Evolutionary conservation across 805 yeast genomes (phyloP).

Genomic region (Pichia rugopelliculosa): DNA sequence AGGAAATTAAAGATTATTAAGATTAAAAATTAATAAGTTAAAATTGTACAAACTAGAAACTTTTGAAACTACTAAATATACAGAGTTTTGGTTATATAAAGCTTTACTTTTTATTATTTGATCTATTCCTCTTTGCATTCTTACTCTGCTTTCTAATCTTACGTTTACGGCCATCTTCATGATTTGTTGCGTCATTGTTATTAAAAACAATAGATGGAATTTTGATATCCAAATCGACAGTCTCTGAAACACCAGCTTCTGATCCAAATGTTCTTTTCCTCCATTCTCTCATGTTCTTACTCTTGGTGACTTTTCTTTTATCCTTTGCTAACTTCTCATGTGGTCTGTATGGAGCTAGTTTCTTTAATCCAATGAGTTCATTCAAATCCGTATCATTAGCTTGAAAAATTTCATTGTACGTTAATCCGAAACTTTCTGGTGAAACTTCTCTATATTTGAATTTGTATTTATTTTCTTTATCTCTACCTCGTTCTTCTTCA

Average conservation of each 20-base stretch:
- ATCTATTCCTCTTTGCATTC: not conserved
- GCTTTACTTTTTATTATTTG: not conserved
- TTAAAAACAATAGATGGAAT: conserved; percentile 23
- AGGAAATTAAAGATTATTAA: not conserved
- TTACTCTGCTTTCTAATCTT: conserved; percentile 10
- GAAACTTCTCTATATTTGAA: conserved; percentile 92
- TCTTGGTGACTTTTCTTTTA: conserved; percentile 75
- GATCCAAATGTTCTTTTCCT: conserved; percentile 69
- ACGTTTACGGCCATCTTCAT: conserved; percentile 20
- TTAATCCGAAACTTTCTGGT: conserved; percentile 85
- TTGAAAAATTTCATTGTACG: conserved; percentile 76
- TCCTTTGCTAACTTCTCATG: conserved; percentile 67
- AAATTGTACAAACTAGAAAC: not conserved
- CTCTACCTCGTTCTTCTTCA: conserved; percentile 57
- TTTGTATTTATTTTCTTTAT: conserved; percentile 39
- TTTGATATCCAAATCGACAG: conserved; percentile 18
- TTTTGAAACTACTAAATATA: not conserved
- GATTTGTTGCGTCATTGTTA: conserved; percentile 18
- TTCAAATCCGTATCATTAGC: conserved; percentile 88
- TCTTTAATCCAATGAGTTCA: conserved; percentile 79
- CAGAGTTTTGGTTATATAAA: not conserved
- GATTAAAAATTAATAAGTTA: too few species aligned
- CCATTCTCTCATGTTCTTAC: conserved; percentile 83
- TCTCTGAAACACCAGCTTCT: conserved; percentile 24
- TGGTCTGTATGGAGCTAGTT: conserved; percentile 87